Percentiles rank a stretch among this genome's conserved stretches.
These are phyloP conservation scores for Trichoderma citrinoviride DNA, from an alignment of 2,329 filamentous ascomycete genomes.

Conservation along the genomic window DNA sequence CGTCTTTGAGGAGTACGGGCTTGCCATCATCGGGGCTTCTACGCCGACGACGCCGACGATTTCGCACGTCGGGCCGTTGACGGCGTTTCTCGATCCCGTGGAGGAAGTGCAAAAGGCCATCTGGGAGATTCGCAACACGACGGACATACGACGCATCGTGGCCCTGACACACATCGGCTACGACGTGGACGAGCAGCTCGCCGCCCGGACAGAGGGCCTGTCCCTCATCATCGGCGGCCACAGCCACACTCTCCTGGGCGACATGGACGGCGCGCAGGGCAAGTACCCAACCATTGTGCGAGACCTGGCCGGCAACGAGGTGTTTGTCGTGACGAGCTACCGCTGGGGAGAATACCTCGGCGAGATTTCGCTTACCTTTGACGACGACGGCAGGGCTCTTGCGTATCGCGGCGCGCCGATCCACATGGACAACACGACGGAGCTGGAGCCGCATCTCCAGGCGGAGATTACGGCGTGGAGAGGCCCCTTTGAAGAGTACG, in stretches of 20 bases:
- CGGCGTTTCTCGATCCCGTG: conserved; percentile 57
- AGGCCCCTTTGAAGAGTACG: conserved; percentile 58
- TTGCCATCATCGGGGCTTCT: conserved; percentile 64
- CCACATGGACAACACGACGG: conserved; percentile 60
- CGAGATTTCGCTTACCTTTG: conserved; percentile 65
- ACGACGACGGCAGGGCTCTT: conserved; percentile 57
- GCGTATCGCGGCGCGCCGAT: conserved; percentile 63
- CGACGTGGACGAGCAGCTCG: conserved; percentile 60
- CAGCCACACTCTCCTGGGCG: conserved; percentile 58
- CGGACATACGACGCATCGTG: conserved; percentile 62
- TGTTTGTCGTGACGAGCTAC: conserved; percentile 66
- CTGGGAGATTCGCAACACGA: conserved; percentile 58
- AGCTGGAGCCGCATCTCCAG: conserved; percentile 56
- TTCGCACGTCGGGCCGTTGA: conserved; percentile 56
- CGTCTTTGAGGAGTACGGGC: conserved; percentile 58
- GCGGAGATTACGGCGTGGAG: conserved; percentile 58
- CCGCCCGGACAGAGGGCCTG: conserved; percentile 58
- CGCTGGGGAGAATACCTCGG: conserved; percentile 68
- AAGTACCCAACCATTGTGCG: conserved; percentile 62
- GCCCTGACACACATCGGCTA: conserved; percentile 68
- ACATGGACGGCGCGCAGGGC: conserved; percentile 56
- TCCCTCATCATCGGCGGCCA: conserved; percentile 67
- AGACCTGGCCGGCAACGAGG: conserved; percentile 62
- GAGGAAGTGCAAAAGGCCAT: conserved; percentile 59
- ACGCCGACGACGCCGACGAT: conserved; percentile 58